These are phyloP conservation scores for Bidens hawaiensis DNA, from an alignment of 140 eudicot species.

Conservation along the genomic window DNA sequence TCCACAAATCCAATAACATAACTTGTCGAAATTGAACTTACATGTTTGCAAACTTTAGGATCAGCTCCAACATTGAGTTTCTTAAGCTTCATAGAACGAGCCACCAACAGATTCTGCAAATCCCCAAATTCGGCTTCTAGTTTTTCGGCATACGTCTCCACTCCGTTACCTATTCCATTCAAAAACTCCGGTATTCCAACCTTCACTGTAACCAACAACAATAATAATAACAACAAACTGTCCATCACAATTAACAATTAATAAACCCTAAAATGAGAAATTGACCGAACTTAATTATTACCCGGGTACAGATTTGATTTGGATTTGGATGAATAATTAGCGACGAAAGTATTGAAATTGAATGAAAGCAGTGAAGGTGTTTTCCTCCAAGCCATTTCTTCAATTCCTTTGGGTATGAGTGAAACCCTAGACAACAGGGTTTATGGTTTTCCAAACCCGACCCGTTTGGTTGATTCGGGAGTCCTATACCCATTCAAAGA, in stretches of 20 bases:
- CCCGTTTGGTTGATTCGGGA: background rate
- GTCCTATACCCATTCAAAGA: background rate
- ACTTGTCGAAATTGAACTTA: slow-evolving; percentile 19
- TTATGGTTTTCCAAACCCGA: background rate
- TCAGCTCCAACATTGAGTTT: slow-evolving; percentile 55
- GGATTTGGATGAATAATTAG: slow-evolving; percentile 63
- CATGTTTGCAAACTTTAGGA: slow-evolving; percentile 71
- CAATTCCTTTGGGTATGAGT: background rate
- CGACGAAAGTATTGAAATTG: slow-evolving; percentile 27
- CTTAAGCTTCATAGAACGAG: slow-evolving; percentile 81
- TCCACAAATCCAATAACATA: background rate
- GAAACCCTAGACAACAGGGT: background rate
- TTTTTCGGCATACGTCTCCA: slow-evolving; percentile 67
- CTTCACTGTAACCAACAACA: slow-evolving; percentile 60
- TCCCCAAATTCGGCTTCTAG: slow-evolving; percentile 87
- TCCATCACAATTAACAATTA: background rate
- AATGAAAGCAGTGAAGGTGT: slow-evolving; percentile 14
- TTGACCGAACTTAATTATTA: slow-evolving; percentile 4
- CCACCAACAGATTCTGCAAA: slow-evolving; percentile 67
- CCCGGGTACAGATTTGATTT: slow-evolving; percentile 50
- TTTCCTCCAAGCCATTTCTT: slow-evolving; percentile 57
- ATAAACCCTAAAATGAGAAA: background rate
- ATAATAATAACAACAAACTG: background rate
- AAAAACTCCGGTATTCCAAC: slow-evolving; percentile 90
- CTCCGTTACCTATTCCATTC: slow-evolving; percentile 85